These are phyloP conservation scores for Ophiostoma sp. DNA, from an alignment of 2,329 filamentous ascomycete species.

Conservation along the genomic window DNA sequence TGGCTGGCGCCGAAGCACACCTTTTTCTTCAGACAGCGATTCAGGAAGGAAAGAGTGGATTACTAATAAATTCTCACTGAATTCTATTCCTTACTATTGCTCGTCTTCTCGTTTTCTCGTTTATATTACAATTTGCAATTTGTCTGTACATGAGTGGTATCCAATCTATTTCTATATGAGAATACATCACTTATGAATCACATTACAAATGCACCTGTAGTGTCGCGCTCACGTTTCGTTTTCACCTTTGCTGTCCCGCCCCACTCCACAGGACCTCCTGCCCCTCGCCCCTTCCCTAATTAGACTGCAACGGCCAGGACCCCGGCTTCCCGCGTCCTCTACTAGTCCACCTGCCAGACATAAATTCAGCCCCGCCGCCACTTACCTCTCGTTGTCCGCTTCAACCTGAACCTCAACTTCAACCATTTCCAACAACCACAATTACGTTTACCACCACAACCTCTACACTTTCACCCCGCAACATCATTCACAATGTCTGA, in stretches of 20 bases:
- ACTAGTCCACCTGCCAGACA: conserved; percentile 2
- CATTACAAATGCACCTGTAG: not conserved
- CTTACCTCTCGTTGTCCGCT: not conserved
- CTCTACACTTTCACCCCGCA: not conserved
- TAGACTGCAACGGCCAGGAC: not conserved
- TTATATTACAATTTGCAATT: not conserved
- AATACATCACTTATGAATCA: not conserved
- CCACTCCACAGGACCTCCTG: not conserved
- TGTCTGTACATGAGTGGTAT: not conserved
- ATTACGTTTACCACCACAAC: not conserved
- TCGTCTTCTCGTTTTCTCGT: not conserved
- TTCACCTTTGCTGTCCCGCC: not conserved
- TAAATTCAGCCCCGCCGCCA: conserved; percentile 12
- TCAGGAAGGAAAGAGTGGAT: not conserved
- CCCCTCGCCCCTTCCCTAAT: not conserved
- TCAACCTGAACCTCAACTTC: conserved; percentile 4
- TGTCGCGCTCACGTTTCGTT: conserved; percentile 5
- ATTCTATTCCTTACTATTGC: not conserved
- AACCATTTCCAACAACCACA: not conserved
- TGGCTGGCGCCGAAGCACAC: conserved; percentile 7
- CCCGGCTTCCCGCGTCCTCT: not conserved
- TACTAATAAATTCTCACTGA: not conserved
- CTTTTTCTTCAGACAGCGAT: not conserved
- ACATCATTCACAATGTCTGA: conserved; percentile 57
- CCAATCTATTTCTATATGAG: not conserved